These are phyloP conservation scores for Barnettozyma hawaiiensis DNA, from an alignment of 1,139 yeast genomes.

Conservation along the genomic window DNA sequence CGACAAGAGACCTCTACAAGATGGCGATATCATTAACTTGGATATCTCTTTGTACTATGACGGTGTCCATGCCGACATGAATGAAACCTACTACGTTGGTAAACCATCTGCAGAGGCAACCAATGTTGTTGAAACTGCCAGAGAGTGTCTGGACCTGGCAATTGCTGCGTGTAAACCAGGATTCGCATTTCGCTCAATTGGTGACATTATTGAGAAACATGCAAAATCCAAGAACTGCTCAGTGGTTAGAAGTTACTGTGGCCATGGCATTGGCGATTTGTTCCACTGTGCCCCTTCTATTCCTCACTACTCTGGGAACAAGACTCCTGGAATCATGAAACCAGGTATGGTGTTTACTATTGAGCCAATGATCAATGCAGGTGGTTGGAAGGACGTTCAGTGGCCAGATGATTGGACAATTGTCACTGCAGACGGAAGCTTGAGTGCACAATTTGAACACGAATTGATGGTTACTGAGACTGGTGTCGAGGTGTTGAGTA, in stretches of 20 bases:
- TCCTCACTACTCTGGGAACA: conserved; percentile 92
- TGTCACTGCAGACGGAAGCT: conserved; percentile 79
- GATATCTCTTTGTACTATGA: conserved; percentile 82
- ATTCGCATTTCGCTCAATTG: conserved; percentile 76
- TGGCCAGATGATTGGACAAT: conserved; percentile 99
- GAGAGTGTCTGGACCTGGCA: conserved; percentile 83
- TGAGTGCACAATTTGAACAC: conserved; percentile 94
- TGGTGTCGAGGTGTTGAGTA: conserved; percentile 89
- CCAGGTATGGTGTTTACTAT: conserved; percentile 97
- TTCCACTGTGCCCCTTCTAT: conserved; percentile 94
- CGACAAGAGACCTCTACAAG: conserved; percentile 76
- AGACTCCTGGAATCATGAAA: conserved; percentile 88
- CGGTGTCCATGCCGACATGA: conserved; percentile 91
- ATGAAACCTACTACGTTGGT: conserved; percentile 96
- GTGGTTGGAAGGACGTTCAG: conserved; percentile 70
- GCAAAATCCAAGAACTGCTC: conserved; percentile 76
- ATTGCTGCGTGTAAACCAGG: conserved; percentile 90
- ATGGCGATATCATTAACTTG: conserved; percentile 91
- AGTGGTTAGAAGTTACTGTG: conserved; percentile 87
- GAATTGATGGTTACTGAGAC: conserved; percentile 87
- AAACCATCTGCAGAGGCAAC: conserved; percentile 84
- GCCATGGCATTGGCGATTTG: conserved; percentile 84
- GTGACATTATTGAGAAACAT: conserved; percentile 83
- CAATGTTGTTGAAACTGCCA: conserved; percentile 86
- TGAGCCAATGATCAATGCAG: conserved; percentile 95